phyloP scores from a whole-genome alignment of 257 asterid species.

The Solanum lignicaule region DNA sequence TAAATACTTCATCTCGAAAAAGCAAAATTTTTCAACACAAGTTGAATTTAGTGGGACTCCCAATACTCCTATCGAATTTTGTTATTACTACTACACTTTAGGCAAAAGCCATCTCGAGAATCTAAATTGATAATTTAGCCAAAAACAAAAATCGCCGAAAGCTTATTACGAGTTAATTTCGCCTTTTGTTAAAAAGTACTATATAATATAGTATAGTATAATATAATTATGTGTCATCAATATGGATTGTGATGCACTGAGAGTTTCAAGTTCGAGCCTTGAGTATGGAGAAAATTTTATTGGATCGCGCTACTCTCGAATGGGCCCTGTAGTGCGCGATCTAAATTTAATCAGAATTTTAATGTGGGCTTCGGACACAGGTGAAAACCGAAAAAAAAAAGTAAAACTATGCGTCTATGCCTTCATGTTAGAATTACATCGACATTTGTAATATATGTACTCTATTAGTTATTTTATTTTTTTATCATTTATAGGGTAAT shows the following conservation, averaged over 20 bases:
- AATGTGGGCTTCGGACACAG: rapidly evolving
- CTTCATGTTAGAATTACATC: too few species aligned
- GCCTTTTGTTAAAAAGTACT: not conserved
- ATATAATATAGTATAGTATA: too few species aligned
- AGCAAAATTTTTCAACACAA: not conserved
- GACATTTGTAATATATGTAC: too few species aligned
- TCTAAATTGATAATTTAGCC: not conserved
- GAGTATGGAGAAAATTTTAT: rapidly evolving
- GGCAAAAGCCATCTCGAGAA: not conserved
- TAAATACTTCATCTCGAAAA: not conserved
- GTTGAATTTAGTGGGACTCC: not conserved
- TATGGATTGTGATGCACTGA: rapidly evolving
- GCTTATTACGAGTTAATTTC: not conserved
- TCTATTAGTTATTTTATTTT: not conserved
- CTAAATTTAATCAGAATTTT: rapidly evolving
- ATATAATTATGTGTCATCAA: too few species aligned
- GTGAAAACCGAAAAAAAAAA: too few species aligned
- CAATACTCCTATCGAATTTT: not conserved
- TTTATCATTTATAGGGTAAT: too few species aligned
- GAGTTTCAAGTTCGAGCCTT: too few species aligned
- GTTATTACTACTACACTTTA: too few species aligned
- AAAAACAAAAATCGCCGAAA: not conserved
- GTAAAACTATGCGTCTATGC: too few species aligned
- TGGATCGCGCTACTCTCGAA: rapidly evolving
- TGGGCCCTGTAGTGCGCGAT: rapidly evolving